A percentile compares a stretch with the other conserved stretches of the same genome.
These are phyloP conservation scores for Solanum corneliomulleri DNA, from an alignment of 257 asterid species.

Conservation along the genomic window DNA sequence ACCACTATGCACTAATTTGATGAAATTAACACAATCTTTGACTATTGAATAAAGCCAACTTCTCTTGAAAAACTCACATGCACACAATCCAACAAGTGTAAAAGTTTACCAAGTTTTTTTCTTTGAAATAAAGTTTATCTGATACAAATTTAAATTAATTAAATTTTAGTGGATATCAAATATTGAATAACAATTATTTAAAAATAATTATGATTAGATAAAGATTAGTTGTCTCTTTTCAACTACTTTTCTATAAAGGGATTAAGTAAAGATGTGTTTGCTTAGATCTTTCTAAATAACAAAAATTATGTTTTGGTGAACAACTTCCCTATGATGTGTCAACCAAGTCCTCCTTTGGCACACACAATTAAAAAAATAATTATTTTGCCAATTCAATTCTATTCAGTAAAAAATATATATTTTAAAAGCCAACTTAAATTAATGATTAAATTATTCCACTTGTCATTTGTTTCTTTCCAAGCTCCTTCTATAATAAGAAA, in stretches of 20 bases:
- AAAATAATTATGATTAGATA: background rate
- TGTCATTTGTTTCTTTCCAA: background rate
- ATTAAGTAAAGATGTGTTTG: background rate
- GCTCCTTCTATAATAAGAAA: background rate
- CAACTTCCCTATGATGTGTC: background rate
- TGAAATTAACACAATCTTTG: background rate
- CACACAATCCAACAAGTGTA: background rate
- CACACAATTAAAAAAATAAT: background rate
- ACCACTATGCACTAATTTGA: background rate
- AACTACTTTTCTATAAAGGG: background rate
- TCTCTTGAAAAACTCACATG: background rate
- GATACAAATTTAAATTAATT: background rate
- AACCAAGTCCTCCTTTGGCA: background rate
- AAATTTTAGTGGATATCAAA: fast-evolving
- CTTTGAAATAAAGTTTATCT: fast-evolving
- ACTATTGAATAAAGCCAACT: background rate
- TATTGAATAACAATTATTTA: background rate
- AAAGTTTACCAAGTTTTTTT: background rate
- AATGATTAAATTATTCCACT: background rate
- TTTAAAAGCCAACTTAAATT: background rate
- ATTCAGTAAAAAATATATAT: background rate
- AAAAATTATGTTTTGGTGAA: background rate
- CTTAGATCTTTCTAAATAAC: background rate
- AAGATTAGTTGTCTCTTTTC: background rate
- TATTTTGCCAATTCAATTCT: background rate